A percentile compares a stretch with the other conserved stretches of the same genome.
These are phyloP conservation scores for Aspergillus hiratsukae DNA, from an alignment of 2,329 filamentous ascomycete species.

Conservation along the genomic window DNA sequence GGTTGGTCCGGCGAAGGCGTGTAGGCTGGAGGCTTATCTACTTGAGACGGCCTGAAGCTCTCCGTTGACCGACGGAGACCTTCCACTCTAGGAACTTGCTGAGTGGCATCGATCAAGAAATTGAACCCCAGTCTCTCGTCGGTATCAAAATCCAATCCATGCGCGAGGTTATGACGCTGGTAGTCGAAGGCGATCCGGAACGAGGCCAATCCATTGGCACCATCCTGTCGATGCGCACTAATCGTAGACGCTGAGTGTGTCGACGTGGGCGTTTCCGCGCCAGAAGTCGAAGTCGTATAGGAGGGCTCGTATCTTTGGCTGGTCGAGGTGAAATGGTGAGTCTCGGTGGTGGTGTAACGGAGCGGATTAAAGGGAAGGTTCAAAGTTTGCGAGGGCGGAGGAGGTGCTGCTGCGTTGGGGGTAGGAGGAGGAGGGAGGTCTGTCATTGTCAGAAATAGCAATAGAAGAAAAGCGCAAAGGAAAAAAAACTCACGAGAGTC, in stretches of 20 bases:
- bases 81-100: slow-evolving; percentile 51
- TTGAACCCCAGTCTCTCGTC: slow-evolving; percentile 67
- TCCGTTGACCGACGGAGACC: slow-evolving; percentile 35
- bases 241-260: slow-evolving; percentile 24
- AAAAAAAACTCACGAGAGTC: slow-evolving; percentile 39
- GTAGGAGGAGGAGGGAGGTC: neutral
- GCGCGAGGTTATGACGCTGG: slow-evolving; percentile 41
- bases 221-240: slow-evolving; percentile 22
- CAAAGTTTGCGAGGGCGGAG: neutral
- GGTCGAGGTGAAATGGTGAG: slow-evolving; percentile 18
- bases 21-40: slow-evolving; percentile 18
- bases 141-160: slow-evolving; percentile 54
- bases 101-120: slow-evolving; percentile 63
- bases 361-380: slow-evolving; percentile 16
- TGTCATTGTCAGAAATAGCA: neutral
- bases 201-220: slow-evolving; percentile 23
- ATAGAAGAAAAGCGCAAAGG: neutral
- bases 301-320: slow-evolving; percentile 21
- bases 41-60: slow-evolving; percentile 18
- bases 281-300: slow-evolving; percentile 26
- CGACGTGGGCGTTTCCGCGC: slow-evolving; percentile 27
- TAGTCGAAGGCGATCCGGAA: slow-evolving; percentile 41
- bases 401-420: neutral
- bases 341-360: slow-evolving; percentile 20
- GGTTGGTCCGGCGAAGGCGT: slow-evolving; percentile 23